These are phyloP conservation scores for Exutisphaerella laricina DNA, from an alignment of 2,329 filamentous ascomycete genomes.

Conservation along the genomic window DNA sequence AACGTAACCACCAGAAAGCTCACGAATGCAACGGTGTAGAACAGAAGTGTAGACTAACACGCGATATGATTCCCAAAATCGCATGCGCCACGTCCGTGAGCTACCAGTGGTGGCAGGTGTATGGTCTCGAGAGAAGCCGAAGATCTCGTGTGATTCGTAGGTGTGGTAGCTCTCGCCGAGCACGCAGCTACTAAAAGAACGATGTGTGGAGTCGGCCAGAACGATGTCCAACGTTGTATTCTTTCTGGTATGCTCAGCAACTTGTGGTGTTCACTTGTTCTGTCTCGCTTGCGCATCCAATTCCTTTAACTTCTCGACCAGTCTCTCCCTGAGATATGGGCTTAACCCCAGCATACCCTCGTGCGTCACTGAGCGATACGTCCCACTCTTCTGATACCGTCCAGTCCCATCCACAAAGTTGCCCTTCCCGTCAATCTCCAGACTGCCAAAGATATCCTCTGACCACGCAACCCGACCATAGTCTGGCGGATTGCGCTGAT, in stretches of 20 bases:
- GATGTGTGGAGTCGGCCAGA: background rate
- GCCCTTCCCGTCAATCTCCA: slow-evolving; percentile 56
- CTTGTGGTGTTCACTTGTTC: slow-evolving; percentile 14
- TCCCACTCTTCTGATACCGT: slow-evolving; percentile 56
- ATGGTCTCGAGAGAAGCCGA: background rate
- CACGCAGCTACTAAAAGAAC: background rate
- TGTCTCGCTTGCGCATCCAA: slow-evolving; percentile 28
- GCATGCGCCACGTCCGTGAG: no score
- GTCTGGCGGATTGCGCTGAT: slow-evolving; percentile 55
- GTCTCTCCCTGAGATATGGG: slow-evolving; percentile 30
- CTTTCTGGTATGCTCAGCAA: background rate
- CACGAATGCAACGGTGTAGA: no score
- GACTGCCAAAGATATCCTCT: slow-evolving; percentile 60
- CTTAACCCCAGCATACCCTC: slow-evolving; percentile 49
- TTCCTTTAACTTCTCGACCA: slow-evolving; percentile 32
- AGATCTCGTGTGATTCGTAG: background rate
- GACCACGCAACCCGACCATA: slow-evolving; percentile 61
- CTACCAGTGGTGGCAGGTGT: background rate
- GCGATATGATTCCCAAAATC: no score
- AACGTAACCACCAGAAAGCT: background rate
- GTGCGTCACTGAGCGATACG: slow-evolving; percentile 56
- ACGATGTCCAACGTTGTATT: background rate
- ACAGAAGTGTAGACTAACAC: no score
- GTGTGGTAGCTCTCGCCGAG: background rate
- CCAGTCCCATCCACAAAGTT: slow-evolving; percentile 53